Base-by-base conservation (phyloP, 2,329 filamentous ascomycete species). In the Amylocarpus encephaloides region DNA sequence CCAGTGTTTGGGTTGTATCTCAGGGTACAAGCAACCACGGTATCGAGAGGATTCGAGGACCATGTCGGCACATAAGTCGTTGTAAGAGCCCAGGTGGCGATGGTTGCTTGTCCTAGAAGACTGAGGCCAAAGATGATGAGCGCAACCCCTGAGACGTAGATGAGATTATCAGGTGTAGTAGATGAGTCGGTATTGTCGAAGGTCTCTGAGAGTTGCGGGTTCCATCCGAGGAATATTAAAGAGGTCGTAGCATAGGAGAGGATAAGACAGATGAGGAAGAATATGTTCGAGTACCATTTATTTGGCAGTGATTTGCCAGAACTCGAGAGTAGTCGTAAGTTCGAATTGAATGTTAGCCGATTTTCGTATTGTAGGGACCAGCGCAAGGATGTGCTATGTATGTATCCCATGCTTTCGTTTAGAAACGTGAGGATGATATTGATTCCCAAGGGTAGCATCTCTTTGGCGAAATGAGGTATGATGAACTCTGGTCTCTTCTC, bases 381-480 rank as follows among this genome's bases (percentile, higher is more conserved):
- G n/a, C 64, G 58, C 12, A 66, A 60, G 3, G 64, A 57, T 36
- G 58, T 61, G 13, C 53, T 56, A 38, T 67, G 64, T 16, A 65
- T 61, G 40, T 62, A 67, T n/a, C 64, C 63, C 62, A 66, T 64
- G 41, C 53, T 57, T 48, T 67, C 64, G 39, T 60, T 64, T 10
- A 64, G 58, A 3, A 65, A 49, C 1, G 64, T 65, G 19, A 66
- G 57, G 16, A 64, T 18, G 34, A 64, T 41, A 35, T 59, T 59
- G 22, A 59, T 45, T 5, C 48, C 50, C 2, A 59, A 45, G 35
- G 57, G 53, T 9, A 59, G 43, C 7, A 55, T 49, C 48, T 56
- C 51, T 42, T 52, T 55, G 16, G 50, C 50, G 26, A 46, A 45
- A 39, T 52, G 50, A 2, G 53, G 51, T 30, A 56, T 53, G 11